phyloP scores from a whole-genome alignment of 805 yeast species.

The Pichia gijzeniarum region DNA sequence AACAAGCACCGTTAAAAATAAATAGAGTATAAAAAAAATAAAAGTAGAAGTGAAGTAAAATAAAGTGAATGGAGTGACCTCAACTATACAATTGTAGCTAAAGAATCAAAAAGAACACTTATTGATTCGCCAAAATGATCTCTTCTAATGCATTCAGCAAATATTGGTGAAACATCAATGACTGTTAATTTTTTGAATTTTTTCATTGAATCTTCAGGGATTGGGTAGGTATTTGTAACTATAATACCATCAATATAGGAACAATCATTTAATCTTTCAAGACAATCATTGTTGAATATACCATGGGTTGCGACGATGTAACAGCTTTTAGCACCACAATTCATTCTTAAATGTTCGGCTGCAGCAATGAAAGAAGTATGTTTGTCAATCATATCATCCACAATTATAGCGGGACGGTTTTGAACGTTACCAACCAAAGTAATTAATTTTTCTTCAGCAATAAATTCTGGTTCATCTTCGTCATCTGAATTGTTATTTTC shows the following conservation, averaged over 20 bases:
- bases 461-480: conserved; percentile 65
- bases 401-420: conserved; percentile 83
- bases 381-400: conserved; percentile 97
- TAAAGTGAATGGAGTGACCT: neutral
- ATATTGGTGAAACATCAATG: conserved; percentile 89
- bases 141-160: conserved; percentile 97
- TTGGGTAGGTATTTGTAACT: conserved; percentile 95
- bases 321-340: conserved; percentile 93
- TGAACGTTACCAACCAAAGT: conserved; percentile 96
- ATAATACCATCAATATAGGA: conserved; percentile 85
- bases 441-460: conserved; percentile 74
- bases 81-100: conserved; percentile 43
- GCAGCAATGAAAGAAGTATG: conserved; percentile 93
- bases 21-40: neutral
- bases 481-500: conserved; percentile 85
- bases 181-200: conserved; percentile 67
- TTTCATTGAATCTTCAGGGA: conserved; percentile 52
- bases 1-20: conserved; percentile 2
- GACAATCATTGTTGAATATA: conserved; percentile 79
- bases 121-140: conserved; percentile 98
- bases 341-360: conserved; percentile 92
- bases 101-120: conserved; percentile 84
- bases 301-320: conserved; percentile 95
- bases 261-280: conserved; percentile 71
- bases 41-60: conserved; percentile 2